Base-by-base conservation (phyloP, 768 basidiomycete genomes). In the Termitomyces sp. region DNA sequence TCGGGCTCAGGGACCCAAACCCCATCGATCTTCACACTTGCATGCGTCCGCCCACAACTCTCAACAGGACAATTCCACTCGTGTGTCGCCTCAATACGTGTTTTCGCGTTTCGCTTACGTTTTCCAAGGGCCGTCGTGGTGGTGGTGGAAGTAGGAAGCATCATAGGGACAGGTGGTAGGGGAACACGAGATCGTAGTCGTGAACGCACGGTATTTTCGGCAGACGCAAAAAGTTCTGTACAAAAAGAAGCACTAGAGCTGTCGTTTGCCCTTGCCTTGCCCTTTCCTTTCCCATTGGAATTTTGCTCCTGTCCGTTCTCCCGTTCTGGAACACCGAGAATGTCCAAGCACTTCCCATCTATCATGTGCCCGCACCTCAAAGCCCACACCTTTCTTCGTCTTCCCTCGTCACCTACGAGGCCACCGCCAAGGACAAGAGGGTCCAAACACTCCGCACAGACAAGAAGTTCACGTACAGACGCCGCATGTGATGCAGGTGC, bases 291-390 rank as follows among this genome's bases (percentile, higher is more conserved):
- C 12, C 45, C 54, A 14, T 0, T 15, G 4, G 5, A 9, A 19
- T 35, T 30, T n/a, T n/a, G 23, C 21, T 44, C 53, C 35, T 28
- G 43, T 7, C 23, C 19, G 9, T 46, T 66, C 37, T 70, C 19
- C 54, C 41, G 41, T 28, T 65, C 59, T 10, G 35, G 48, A 19
- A 57, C 55, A 42, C 85, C 83, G 49, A 91, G 61, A 60, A 78
- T 73, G 58, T 78, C 77, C 1, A 86, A 69, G 61, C 89, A 92
- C 67, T 86, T 88, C 49, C 87, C 90, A 60, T 91, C 89, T 0
- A 91, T 75, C 62, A 92, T 68, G 65, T 92, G 90, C 0, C 89
- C 89, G 52, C 89, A 92, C 41, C 86, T 74, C 58, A 92, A 69
- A 1, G 79, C 83, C 89, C 88, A 91, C 8, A 91, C 70, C 43